phyloP scores from a whole-genome alignment of 2,329 filamentous ascomycete species.

The Fusarium sp. region DNA sequence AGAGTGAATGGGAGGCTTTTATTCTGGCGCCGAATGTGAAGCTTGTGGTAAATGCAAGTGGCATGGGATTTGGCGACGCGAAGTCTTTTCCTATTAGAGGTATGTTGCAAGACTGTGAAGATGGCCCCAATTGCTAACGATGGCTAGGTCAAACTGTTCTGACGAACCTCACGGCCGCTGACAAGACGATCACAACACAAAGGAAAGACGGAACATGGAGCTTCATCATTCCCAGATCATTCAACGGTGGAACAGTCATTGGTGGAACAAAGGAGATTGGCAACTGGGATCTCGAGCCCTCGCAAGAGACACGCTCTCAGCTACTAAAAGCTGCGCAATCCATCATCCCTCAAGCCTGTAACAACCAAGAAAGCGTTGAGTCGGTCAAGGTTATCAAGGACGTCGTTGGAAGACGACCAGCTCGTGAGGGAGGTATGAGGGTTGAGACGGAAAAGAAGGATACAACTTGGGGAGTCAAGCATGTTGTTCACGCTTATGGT shows the following conservation, averaged over 20 bases:
- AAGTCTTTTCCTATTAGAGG: conserved; percentile 52
- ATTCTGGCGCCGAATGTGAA: conserved; percentile 36
- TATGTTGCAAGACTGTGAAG: not conserved
- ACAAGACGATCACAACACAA: conserved; percentile 66
- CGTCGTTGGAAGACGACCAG: conserved; percentile 59
- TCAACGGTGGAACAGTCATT: conserved; percentile 72
- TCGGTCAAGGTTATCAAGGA: conserved; percentile 53
- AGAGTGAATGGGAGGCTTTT: conserved; percentile 50
- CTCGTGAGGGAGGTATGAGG: conserved; percentile 60
- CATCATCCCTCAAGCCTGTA: conserved; percentile 29
- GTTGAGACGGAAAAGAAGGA: conserved; percentile 43
- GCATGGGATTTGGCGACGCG: conserved; percentile 49
- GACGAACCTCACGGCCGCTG: conserved; percentile 51
- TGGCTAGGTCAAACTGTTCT: conserved; percentile 51
- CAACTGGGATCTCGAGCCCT: conserved; percentile 65
- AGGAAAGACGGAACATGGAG: conserved; percentile 71
- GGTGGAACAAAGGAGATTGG: conserved; percentile 73
- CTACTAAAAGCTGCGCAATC: conserved; percentile 26
- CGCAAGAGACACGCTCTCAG: conserved; percentile 56
- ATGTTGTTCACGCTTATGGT: conserved; percentile 67
- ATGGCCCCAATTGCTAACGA: accelerated
- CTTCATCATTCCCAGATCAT: conserved; percentile 70
- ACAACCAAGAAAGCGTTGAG: not conserved
- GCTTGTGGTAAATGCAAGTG: conserved; percentile 50
- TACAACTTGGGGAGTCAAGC: conserved; percentile 11